Evolutionary conservation across 2,329 filamentous ascomycete species (phyloP).

Genomic region (Trichoderma guizhouense): DNA sequence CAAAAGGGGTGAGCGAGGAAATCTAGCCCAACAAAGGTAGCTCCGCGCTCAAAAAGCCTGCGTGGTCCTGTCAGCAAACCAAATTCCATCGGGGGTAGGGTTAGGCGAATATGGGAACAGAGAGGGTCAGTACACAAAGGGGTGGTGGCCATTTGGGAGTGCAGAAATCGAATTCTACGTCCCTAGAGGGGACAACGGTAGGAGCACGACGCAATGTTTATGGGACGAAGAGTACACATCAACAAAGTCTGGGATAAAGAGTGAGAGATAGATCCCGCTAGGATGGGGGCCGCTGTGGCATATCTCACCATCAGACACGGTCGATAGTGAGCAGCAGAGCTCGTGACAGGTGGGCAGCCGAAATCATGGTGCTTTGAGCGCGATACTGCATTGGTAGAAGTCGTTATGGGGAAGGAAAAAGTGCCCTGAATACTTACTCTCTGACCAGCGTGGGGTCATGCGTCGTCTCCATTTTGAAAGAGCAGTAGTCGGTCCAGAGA

Average conservation of each 20-base stretch:
- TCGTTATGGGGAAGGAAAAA: conserved; percentile 70
- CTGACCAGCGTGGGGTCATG: conserved; percentile 92
- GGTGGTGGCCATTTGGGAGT: conserved; percentile 38
- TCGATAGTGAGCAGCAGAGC: conserved; percentile 38
- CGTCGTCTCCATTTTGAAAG: conserved; percentile 96
- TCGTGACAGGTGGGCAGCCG: conserved; percentile 35
- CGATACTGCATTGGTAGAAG: conserved; percentile 44
- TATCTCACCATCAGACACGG: conserved; percentile 64
- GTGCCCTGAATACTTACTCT: conserved; percentile 87
- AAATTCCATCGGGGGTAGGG: conserved; percentile 24
- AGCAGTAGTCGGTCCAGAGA: conserved; percentile 95
- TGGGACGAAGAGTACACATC: conserved; percentile 37
- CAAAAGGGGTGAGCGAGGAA: conserved; percentile 95
- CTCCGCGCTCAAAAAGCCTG: conserved; percentile 91
- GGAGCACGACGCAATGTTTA: conserved; percentile 40
- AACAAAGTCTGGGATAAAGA: conserved; percentile 61
- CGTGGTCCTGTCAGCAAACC: conserved; percentile 28
- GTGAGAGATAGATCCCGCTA: conserved; percentile 62
- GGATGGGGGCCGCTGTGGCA: conserved; percentile 56
- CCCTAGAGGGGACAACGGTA: conserved; percentile 34
- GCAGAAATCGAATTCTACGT: conserved; percentile 44
- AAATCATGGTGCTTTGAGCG: conserved; percentile 40
- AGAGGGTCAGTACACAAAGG: conserved; percentile 58
- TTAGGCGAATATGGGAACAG: conserved; percentile 34
- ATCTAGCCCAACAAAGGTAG: conserved; percentile 80